Conservation (phyloP, 108 stramenopile species). For the Mediolabrus comicus region DNA sequence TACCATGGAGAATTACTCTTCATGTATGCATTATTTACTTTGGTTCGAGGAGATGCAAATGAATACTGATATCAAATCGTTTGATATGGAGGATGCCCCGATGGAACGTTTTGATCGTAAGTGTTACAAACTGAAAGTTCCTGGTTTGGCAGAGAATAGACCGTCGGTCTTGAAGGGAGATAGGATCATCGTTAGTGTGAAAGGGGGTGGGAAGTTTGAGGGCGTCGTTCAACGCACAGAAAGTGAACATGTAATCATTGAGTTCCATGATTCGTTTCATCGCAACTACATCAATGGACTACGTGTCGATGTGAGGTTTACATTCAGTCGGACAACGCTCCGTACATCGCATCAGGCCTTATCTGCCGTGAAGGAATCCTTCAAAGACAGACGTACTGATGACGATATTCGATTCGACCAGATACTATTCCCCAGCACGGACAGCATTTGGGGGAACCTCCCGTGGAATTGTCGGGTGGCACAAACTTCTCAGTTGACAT, state of each 20-base stretch:
- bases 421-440: neutral
- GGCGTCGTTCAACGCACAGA: slow-evolving; percentile 36
- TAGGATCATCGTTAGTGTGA: slow-evolving; percentile 33
- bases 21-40: slow-evolving; percentile 48
- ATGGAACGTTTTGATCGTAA: slow-evolving; percentile 26
- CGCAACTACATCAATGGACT: slow-evolving; percentile 18
- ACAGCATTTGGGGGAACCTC: neutral
- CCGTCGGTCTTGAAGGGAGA: slow-evolving; percentile 67
- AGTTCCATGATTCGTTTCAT: slow-evolving; percentile 37
- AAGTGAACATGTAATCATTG: slow-evolving; percentile 42
- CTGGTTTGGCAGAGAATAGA: slow-evolving; percentile 61
- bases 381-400: too few relatives aligned
- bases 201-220: slow-evolving; percentile 24
- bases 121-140: slow-evolving; percentile 36
- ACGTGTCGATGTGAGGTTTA: slow-evolving; percentile 57
- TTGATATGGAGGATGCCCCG: slow-evolving; percentile 25
- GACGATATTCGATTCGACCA: neutral
- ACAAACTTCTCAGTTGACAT: slow-evolving; percentile 14
- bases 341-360: slow-evolving; percentile 52
- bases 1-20: slow-evolving; percentile 31
- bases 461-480: slow-evolving; percentile 8
- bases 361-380: neutral
- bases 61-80: slow-evolving; percentile 20
- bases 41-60: slow-evolving; percentile 53
- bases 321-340: slow-evolving; percentile 49